Base-by-base conservation (phyloP, 73 alveolate species). In the Paramecium sonneborni region DNA sequence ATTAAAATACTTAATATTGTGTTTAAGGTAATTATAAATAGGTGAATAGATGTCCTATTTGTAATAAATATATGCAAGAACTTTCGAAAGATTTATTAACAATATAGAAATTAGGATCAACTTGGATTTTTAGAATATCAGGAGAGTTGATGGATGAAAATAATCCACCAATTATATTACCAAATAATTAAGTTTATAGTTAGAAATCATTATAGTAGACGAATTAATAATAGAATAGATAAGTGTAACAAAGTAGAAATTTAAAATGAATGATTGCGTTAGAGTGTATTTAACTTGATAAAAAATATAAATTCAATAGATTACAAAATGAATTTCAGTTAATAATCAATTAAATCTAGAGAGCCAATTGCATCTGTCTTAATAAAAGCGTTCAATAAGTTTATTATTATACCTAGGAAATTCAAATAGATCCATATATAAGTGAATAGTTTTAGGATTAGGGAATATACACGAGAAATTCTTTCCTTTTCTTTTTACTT, bases 371-470 rank as follows among this genome's bases (percentile, higher is more conserved):
- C 90, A 38, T 23, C 72, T 20, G 10, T 79, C 90, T 79, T 79
- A n/a, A 44, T 41, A 79, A 34, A 79, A 79, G 1, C 74, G 46
- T 79, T 79, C 90, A 12, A 79, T 20, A 4, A 79, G 43, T 79
- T 46, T 70, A 88, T 88, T 88, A 69, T 88, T 88, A 26, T 69
- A 88, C 28, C 94, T 67, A 43, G 85, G 88, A 72, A 88, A 88
- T 43, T 88, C 94, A 88, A 43, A 88, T 12, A 70, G 76, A 30
- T 88, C 34, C 32, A 57, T 57, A 88, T 88, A 88, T 37, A 70
- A 70, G 30, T 68, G 62, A 12, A 88, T 23, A 34, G 85, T 70
- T 88, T 88, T 62, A 26, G 89, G 85, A 41, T 69, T 43, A 11
- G 94, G 94, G 44, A 57, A 88, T 38, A 88, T 46, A 30, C 94